Base-by-base conservation (phyloP, 768 basidiomycete species). In the Boletus coccyginus region DNA sequence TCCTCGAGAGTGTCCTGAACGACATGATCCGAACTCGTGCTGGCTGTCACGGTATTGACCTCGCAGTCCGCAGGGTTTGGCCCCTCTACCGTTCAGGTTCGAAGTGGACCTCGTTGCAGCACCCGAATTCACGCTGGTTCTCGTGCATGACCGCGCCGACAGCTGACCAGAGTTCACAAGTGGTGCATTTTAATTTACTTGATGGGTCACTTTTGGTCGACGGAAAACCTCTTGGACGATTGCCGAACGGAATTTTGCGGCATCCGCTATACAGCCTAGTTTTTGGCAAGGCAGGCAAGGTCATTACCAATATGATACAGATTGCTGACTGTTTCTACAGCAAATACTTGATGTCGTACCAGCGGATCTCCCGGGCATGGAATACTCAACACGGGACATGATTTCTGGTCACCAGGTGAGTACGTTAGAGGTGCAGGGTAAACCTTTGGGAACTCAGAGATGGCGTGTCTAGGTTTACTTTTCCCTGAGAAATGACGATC, bases 131-230 rank as follows among this genome's bases (percentile, higher is more conserved):
- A 2, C 44, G 56, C 9, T 70, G 69, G 69, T 16, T 71, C 6
- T 45, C 50, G 2, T 55, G 64, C 17, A 38, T 17, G 0, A 71
- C 70, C 0, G 44, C 53, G 7, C 10, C 52, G 2, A 46, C 48
- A 5, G 17, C 35, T 2, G 56, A 41, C 14, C 54, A 62, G 32
- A 8, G 39, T 35, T 56, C 62, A 19, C 74, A 74, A 45, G 46
- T n/a, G 19, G 66, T 81, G 7, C 69, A 74, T 46, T 64, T 78
- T 19, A 74, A 83, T 52, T 35, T 81, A 2, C 56, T 81, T 0
- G 59, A 62, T 11, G 71, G 69, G 3, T 49, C 57, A 1, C 61
- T 71, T 21, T 42, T 67, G 13, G 57, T 67, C 3, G 51, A 72
- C 5, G 71, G 64, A 2, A 64, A 60, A 19, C 56, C 64, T 0